Conservation (phyloP, 1,284 basidiomycete species). For the Cryptococcus jaspeensis region DNA sequence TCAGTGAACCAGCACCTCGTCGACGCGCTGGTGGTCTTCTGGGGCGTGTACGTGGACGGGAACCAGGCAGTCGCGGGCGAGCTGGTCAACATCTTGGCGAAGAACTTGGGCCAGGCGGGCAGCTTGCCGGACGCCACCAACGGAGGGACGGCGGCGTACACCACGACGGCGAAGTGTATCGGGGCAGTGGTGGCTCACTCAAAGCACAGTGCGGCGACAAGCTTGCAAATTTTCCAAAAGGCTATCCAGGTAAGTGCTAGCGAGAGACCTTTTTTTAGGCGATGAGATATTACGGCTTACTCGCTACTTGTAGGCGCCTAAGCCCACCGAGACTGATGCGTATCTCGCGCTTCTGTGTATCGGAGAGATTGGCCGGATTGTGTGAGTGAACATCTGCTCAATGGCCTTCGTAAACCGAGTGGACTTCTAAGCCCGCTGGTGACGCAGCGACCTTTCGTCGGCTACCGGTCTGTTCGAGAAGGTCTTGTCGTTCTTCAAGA, state of each 20-base stretch:
- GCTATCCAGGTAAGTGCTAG: slow-evolving; percentile 62
- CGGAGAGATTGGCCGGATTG: slow-evolving; percentile 83
- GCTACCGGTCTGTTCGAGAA: slow-evolving; percentile 72
- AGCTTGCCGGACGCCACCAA: slow-evolving; percentile 41
- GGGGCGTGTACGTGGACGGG: slow-evolving; percentile 72
- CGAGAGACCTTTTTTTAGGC: too few relatives aligned
- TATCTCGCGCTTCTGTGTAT: slow-evolving; percentile 82
- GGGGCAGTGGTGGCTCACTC: slow-evolving; percentile 73
- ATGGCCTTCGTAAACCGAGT: background rate
- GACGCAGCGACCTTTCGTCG: slow-evolving; percentile 70
- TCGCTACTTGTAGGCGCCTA: slow-evolving; percentile 57
- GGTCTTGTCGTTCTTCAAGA: slow-evolving; percentile 69
- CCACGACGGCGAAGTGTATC: slow-evolving; percentile 77
- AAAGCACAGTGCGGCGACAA: slow-evolving; percentile 68
- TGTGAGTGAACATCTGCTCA: slow-evolving; percentile 56
- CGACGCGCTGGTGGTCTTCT: slow-evolving; percentile 78
- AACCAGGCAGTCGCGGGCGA: slow-evolving; percentile 76
- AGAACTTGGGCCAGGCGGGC: slow-evolving; percentile 28
- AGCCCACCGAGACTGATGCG: slow-evolving; percentile 64
- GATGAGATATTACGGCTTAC: background rate
- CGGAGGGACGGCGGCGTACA: slow-evolving; percentile 50
- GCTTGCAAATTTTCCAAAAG: slow-evolving; percentile 76
- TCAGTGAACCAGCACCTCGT: slow-evolving; percentile 67
- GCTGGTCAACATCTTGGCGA: slow-evolving; percentile 69
- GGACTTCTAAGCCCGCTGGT: background rate